A percentile compares a stretch with the other conserved stretches of the same genome.
Conservation (phyloP, 306 rosid genomes). For the Alnus rubra region DNA sequence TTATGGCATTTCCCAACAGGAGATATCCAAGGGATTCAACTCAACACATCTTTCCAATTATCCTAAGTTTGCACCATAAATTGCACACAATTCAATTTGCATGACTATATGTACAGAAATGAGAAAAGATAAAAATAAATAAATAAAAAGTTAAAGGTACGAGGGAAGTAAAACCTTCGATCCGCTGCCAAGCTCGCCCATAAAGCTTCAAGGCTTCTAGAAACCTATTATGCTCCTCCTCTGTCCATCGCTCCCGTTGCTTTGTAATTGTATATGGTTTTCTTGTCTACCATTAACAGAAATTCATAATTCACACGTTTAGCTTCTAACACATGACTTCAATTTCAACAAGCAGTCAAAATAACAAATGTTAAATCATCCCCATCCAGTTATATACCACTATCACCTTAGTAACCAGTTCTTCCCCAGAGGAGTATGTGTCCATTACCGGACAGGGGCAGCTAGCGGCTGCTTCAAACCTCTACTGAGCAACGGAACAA, state of each 20-base stretch:
- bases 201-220: slow-evolving; percentile 90
- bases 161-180: slow-evolving; percentile 65
- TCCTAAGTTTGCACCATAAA: background rate
- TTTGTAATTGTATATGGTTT: slow-evolving; percentile 95
- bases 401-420: slow-evolving; percentile 69
- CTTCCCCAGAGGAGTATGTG: slow-evolving; percentile 76
- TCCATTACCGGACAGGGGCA: slow-evolving; percentile 66
- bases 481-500: slow-evolving; percentile 56
- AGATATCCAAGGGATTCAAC: slow-evolving; percentile 17
- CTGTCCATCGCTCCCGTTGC: slow-evolving; percentile 99
- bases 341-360: slow-evolving; percentile 9
- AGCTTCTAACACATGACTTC: slow-evolving; percentile 2
- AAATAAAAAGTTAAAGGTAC: background rate
- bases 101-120: slow-evolving; percentile 14
- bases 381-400: slow-evolving; percentile 9
- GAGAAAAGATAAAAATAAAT: slow-evolving; percentile 5
- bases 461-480: slow-evolving; percentile 82
- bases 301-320: slow-evolving; percentile 25
- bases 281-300: slow-evolving; percentile 60
- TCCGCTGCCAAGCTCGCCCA: slow-evolving; percentile 99
- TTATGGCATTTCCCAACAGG: slow-evolving; percentile 23
- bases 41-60: background rate
- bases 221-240: slow-evolving; percentile 92
- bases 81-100: background rate
- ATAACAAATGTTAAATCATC: background rate